Evolutionary conservation across 352 stramenopile species (phyloP).

Genomic region (Pythium monospermum): DNA sequence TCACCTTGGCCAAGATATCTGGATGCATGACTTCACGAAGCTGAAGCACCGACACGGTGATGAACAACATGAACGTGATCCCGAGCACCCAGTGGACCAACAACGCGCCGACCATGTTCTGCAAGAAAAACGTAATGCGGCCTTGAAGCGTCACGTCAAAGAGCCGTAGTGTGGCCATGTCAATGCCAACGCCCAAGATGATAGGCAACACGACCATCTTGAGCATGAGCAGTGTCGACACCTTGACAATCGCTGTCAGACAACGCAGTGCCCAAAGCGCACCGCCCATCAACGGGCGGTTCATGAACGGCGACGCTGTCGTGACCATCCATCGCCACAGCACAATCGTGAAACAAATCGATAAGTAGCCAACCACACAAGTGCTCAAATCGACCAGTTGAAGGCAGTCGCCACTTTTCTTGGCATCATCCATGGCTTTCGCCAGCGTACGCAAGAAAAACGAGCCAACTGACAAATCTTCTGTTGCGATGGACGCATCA

Average conservation of each 20-base stretch:
- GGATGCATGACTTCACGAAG: slow-evolving; percentile 94
- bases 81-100: slow-evolving; percentile 96
- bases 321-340: slow-evolving; percentile 83
- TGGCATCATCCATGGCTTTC: slow-evolving; percentile 50
- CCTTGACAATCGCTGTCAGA: slow-evolving; percentile 89
- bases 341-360: slow-evolving; percentile 81
- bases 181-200: slow-evolving; percentile 90
- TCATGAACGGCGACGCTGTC: slow-evolving; percentile 79
- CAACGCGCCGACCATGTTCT: slow-evolving; percentile 88
- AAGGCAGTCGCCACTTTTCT: slow-evolving; percentile 68
- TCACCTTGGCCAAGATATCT: slow-evolving; percentile 84
- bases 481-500: slow-evolving; percentile 18
- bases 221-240: slow-evolving; percentile 92
- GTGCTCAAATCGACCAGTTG: slow-evolving; percentile 84
- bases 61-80: slow-evolving; percentile 98
- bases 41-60: slow-evolving; percentile 95
- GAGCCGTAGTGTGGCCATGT: slow-evolving; percentile 88
- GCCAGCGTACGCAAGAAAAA: slow-evolving; percentile 55
- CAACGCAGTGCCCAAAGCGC: slow-evolving; percentile 77
- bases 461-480: slow-evolving; percentile 22
- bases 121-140: slow-evolving; percentile 76
- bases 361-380: slow-evolving; percentile 70
- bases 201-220: slow-evolving; percentile 98
- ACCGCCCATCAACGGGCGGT: slow-evolving; percentile 74
- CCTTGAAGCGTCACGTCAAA: slow-evolving; percentile 81